phyloP scores from a whole-genome alignment of 2,329 filamentous ascomycete genomes.

The Helicocarpus griseus region DNA sequence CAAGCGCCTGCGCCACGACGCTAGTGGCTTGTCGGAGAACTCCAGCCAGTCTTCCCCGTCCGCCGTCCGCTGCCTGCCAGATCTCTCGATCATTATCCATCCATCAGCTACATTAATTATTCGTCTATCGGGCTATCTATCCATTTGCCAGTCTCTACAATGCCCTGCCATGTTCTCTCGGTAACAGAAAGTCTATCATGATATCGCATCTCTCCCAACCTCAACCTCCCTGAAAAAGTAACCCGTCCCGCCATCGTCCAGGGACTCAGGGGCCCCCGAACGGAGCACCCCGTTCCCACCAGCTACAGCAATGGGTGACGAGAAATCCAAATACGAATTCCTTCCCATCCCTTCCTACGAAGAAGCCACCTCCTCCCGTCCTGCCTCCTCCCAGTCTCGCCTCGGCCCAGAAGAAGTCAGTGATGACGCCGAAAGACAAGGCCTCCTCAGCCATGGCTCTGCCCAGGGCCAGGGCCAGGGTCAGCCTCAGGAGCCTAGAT shows the following conservation, averaged over 20 bases:
- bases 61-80: too few relatives aligned
- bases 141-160: background rate
- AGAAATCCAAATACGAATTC: constrained; percentile 50
- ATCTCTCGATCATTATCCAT: too few relatives aligned
- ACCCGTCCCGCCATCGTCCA: background rate
- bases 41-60: too few relatives aligned
- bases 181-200: constrained; percentile 13
- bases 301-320: constrained; percentile 35
- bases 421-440: constrained; percentile 66
- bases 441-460: constrained; percentile 53
- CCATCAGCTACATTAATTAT: too few relatives aligned
- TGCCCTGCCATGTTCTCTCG: background rate
- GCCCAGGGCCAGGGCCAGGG: too few relatives aligned
- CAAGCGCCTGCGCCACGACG: too few relatives aligned
- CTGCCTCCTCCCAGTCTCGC: constrained; percentile 39
- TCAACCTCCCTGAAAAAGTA: constrained; percentile 2
- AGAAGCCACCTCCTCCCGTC: constrained; percentile 59
- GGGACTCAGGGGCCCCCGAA: constrained; percentile 20
- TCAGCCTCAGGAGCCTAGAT: constrained; percentile 28
- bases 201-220: constrained; percentile 22
- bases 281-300: constrained; percentile 17
- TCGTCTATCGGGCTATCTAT: too few relatives aligned
- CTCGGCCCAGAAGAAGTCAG: constrained; percentile 51
- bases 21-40: too few relatives aligned
- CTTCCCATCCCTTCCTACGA: constrained; percentile 76